Percentiles rank a stretch among this genome's conserved stretches.
These are phyloP conservation scores for Heterobasidion parviporum DNA, from an alignment of 1,284 basidiomycete species.

Conservation along the genomic window DNA sequence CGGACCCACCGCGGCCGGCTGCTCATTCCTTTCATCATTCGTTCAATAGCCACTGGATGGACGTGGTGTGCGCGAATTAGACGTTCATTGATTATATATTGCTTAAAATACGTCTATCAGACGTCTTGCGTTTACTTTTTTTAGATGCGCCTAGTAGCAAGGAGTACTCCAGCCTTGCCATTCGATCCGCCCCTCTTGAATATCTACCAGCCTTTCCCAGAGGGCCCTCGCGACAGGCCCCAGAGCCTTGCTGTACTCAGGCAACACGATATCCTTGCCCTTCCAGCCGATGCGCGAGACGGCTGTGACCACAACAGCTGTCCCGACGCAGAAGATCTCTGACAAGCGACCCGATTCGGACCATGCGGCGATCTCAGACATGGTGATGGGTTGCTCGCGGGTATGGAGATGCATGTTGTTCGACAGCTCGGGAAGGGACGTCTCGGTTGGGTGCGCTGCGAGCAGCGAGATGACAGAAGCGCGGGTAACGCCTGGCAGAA, in stretches of 20 bases:
- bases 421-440: slow-evolving; percentile 32
- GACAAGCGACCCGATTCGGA: slow-evolving; percentile 41
- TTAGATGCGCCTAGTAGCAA: slow-evolving; percentile 16
- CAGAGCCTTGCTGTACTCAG: slow-evolving; percentile 31
- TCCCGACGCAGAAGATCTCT: slow-evolving; percentile 72
- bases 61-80: too few relatives aligned
- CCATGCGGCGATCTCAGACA: slow-evolving; percentile 50
- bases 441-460: slow-evolving; percentile 30
- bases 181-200: slow-evolving; percentile 55
- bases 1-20: too few relatives aligned
- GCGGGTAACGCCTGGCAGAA: slow-evolving; percentile 71
- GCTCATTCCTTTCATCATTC: background rate
- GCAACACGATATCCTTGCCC: slow-evolving; percentile 42
- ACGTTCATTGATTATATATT: too few relatives aligned
- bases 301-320: slow-evolving; percentile 55
- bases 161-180: slow-evolving; percentile 46
- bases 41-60: too few relatives aligned
- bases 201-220: slow-evolving; percentile 45
- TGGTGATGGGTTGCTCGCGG: slow-evolving; percentile 53
- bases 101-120: too few relatives aligned
- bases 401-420: slow-evolving; percentile 34
- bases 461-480: slow-evolving; percentile 61
- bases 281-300: slow-evolving; percentile 49
- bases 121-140: background rate
- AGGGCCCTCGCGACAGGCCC: slow-evolving; percentile 53